A percentile compares a stretch with the other conserved stretches of the same genome.
Evolutionary conservation across 2,329 filamentous ascomycete genomes (phyloP).

Genomic region (Alternaria brassicae): DNA sequence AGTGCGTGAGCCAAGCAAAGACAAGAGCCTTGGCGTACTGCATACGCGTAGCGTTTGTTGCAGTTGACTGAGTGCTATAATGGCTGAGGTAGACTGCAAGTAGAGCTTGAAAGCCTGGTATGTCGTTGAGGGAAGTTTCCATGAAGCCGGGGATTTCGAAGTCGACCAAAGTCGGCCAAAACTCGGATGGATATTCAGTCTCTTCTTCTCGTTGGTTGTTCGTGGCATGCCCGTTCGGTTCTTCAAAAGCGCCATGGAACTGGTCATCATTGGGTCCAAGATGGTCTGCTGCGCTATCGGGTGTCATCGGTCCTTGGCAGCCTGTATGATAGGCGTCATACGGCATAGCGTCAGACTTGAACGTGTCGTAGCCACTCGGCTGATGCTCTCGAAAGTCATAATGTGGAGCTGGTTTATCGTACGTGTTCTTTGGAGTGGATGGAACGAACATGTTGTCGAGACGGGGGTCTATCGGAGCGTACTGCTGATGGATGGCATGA

Average conservation of each 20-base stretch:
- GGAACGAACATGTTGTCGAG: background rate
- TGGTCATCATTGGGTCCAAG: background rate
- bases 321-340: background rate
- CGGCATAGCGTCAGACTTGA: background rate
- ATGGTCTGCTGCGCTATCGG: background rate
- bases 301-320: background rate
- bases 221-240: background rate
- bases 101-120: conserved; percentile 17
- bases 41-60: conserved; percentile 21
- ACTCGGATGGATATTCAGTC: background rate
- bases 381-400: background rate
- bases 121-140: conserved; percentile 10
- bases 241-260: background rate
- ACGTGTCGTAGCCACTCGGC: background rate
- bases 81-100: conserved; percentile 17
- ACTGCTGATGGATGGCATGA: background rate
- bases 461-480: background rate
- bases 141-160: conserved; percentile 8
- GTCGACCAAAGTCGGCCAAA: conserved; percentile 4
- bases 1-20: conserved; percentile 29
- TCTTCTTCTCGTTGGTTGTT: background rate
- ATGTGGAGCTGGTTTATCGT: background rate
- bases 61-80: conserved; percentile 10
- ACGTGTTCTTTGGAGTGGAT: background rate
- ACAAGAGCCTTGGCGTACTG: conserved; percentile 27